A percentile compares a stretch with the other conserved stretches of the same genome.
Evolutionary conservation across 768 basidiomycete species (phyloP).

Genomic region (Tylopilus plumbeoviolaceoides): DNA sequence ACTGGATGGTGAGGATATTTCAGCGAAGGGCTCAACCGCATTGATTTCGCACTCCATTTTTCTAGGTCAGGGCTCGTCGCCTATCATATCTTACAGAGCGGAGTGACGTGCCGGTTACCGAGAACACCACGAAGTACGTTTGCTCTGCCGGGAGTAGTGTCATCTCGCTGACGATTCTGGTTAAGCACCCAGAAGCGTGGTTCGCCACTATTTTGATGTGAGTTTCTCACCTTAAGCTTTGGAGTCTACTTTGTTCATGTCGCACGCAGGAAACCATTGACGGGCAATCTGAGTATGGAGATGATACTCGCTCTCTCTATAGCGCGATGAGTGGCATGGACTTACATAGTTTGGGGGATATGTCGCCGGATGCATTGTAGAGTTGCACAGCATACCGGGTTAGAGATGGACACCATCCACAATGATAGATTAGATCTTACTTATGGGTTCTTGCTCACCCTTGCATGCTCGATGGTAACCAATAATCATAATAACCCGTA

Average conservation of each 20-base stretch:
- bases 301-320: conserved; percentile 58
- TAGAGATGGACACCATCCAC: not conserved
- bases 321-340: conserved; percentile 60
- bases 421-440: not conserved
- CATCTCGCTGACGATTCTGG: conserved; percentile 3
- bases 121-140: conserved; percentile 88
- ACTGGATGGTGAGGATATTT: conserved; percentile 76
- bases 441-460: not conserved
- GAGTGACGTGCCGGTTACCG: conserved; percentile 82
- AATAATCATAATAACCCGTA: conserved; percentile 29
- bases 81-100: conserved; percentile 88
- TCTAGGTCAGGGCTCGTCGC: conserved; percentile 83
- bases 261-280: conserved; percentile 65
- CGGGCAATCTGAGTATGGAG: conserved; percentile 67
- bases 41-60: not conserved
- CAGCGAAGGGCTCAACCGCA: too few species aligned
- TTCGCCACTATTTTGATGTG: conserved; percentile 93
- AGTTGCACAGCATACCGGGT: not conserved
- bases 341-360: conserved; percentile 55
- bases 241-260: not conserved
- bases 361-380: conserved; percentile 70
- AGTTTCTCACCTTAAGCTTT: conserved; percentile 23
- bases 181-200: conserved; percentile 80
- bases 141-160: not conserved
- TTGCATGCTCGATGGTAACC: not conserved